Evolutionary conservation across 2,329 filamentous ascomycete species (phyloP).

Genomic region (Hirsutella thompsonii): DNA sequence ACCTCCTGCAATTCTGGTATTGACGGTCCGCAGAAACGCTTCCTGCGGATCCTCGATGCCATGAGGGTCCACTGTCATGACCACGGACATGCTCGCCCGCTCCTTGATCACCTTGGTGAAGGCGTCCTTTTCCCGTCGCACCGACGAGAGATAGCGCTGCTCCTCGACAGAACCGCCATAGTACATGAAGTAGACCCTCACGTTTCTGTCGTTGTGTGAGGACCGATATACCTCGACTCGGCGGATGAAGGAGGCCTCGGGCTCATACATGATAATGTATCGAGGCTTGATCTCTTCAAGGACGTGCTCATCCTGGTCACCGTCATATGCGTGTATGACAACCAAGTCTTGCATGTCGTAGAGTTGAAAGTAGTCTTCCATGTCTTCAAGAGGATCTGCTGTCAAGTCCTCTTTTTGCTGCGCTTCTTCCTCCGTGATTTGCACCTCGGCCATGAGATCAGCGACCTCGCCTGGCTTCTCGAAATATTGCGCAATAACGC

Average conservation of each 20-base stretch:
- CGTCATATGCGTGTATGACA: slow-evolving; percentile 85
- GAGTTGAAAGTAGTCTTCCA: slow-evolving; percentile 84
- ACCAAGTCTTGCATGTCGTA: slow-evolving; percentile 86
- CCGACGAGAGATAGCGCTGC: slow-evolving; percentile 77
- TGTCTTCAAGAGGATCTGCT: slow-evolving; percentile 69
- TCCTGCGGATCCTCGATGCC: slow-evolving; percentile 73
- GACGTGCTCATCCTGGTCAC: slow-evolving; percentile 92
- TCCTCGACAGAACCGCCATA: slow-evolving; percentile 93
- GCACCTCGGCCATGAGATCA: slow-evolving; percentile 68
- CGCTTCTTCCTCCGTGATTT: slow-evolving; percentile 65
- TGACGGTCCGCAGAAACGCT: slow-evolving; percentile 84
- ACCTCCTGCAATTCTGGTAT: slow-evolving; percentile 91
- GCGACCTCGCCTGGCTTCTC: slow-evolving; percentile 76
- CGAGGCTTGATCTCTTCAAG: slow-evolving; percentile 86
- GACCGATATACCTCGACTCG: slow-evolving; percentile 92
- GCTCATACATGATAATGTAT: slow-evolving; percentile 98
- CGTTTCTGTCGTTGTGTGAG: slow-evolving; percentile 78
- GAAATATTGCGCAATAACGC: slow-evolving; percentile 63
- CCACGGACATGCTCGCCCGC: slow-evolving; percentile 83
- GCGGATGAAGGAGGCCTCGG: slow-evolving; percentile 86
- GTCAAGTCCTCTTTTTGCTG: slow-evolving; percentile 64
- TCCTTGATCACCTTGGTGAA: slow-evolving; percentile 94
- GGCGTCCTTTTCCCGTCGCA: slow-evolving; percentile 90
- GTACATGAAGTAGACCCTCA: slow-evolving; percentile 93
- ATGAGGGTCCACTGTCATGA: slow-evolving; percentile 60